Conservation (phyloP, 2,329 filamentous ascomycete genomes). For the Stachybotrys chartarum region DNA sequence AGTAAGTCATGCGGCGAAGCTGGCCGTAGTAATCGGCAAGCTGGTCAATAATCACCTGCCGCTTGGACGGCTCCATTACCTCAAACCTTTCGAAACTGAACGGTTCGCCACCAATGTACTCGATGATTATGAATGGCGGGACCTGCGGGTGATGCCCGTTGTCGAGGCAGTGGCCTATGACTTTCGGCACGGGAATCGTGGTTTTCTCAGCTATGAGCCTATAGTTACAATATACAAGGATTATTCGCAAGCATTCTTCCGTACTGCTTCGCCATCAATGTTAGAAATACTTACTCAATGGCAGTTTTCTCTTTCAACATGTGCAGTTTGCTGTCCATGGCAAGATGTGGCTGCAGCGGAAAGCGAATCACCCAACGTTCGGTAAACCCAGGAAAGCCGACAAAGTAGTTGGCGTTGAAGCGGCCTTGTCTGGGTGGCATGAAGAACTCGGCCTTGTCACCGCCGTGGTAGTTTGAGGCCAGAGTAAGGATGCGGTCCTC, state of each 20-base stretch:
- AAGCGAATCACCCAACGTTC: neutral
- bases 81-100: neutral
- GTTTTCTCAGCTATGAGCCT: neutral
- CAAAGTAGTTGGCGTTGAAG: neutral
- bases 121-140: constrained; percentile 8
- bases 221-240: neutral
- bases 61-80: neutral
- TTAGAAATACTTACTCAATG: neutral
- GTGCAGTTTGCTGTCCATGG: neutral
- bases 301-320: neutral
- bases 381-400: neutral
- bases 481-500: neutral
- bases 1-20: neutral
- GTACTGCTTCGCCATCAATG: too few species aligned
- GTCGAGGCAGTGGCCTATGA: neutral
- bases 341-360: neutral
- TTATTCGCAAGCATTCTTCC: too few species aligned
- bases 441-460: neutral
- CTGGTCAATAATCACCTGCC: neutral
- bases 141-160: neutral
- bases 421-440: neutral
- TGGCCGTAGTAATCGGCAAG: neutral
- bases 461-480: neutral
- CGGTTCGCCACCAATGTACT: constrained; percentile 7
- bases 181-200: neutral